Conservation (phyloP, 495 filamentous ascomycete species). For the Achaetomiella virescens region DNA sequence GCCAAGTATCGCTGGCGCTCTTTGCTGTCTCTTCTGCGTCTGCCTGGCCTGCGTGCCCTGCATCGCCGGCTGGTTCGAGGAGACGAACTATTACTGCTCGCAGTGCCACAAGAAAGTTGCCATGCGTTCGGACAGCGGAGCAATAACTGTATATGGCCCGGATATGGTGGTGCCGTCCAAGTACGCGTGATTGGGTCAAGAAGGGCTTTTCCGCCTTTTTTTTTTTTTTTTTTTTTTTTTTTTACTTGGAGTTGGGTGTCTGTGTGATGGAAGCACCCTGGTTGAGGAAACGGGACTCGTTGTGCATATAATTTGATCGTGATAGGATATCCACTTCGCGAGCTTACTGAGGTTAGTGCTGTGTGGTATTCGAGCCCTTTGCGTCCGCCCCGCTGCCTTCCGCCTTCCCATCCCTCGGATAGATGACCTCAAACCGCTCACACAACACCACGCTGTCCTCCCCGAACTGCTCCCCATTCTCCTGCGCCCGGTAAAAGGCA, state of each 20-base stretch:
- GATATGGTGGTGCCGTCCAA: conserved; percentile 14
- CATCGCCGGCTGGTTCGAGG: conserved; percentile 31
- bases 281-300: too few species aligned
- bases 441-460: conserved; percentile 31
- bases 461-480: conserved; percentile 20
- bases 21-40: conserved; percentile 29
- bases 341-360: neutral
- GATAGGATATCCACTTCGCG: too few species aligned
- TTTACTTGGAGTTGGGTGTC: too few species aligned
- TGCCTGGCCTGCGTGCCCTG: conserved; percentile 31
- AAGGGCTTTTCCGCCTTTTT: too few species aligned
- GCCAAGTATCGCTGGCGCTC: conserved; percentile 22
- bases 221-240: too few species aligned
- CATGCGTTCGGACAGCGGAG: conserved; percentile 15
- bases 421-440: conserved; percentile 32
- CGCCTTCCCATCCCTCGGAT: conserved; percentile 7
- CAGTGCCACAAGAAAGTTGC: conserved; percentile 26
- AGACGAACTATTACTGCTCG: conserved; percentile 24
- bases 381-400: neutral
- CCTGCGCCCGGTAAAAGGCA: conserved; percentile 21
- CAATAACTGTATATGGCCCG: conserved; percentile 17
- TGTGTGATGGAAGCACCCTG: too few species aligned
- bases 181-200: neutral
- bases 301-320: too few species aligned
- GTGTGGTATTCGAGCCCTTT: neutral